These are phyloP conservation scores for Dryadomyces quercus-mongolicae DNA, from an alignment of 2,329 filamentous ascomycete species.

Conservation along the genomic window DNA sequence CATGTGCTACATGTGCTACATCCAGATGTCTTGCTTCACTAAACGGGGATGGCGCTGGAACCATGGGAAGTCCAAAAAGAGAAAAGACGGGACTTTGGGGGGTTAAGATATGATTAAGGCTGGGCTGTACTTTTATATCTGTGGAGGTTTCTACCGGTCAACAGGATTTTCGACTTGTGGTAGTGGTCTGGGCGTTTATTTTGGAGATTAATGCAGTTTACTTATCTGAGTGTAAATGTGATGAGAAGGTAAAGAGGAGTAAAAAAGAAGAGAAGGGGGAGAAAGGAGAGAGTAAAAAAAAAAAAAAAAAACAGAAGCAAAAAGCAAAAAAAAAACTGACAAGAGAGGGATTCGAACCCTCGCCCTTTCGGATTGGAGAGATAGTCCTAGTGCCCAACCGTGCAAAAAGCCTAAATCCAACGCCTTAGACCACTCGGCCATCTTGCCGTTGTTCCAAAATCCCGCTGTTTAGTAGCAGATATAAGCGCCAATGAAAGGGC, in stretches of 20 bases:
- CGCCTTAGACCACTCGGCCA: constrained; percentile 16
- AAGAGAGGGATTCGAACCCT: constrained; percentile 16
- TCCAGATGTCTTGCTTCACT: not conserved
- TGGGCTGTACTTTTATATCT: not conserved
- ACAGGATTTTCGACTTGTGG: not conserved
- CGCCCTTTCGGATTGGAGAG: constrained; percentile 15
- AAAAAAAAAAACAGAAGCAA: not conserved
- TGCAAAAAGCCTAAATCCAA: constrained; percentile 13
- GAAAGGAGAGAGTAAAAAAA: not conserved
- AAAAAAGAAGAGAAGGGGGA: not conserved
- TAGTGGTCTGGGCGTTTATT: not conserved
- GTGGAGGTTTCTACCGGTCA: not conserved
- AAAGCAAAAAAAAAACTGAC: constrained; percentile 5
- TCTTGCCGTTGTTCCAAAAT: constrained; percentile 9
- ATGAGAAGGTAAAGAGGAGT: not conserved
- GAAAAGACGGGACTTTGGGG: not conserved
- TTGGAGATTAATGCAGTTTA: not conserved
- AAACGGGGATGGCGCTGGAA: not conserved
- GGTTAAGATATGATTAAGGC: not conserved
- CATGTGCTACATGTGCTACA: not conserved
- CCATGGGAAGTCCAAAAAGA: not conserved
- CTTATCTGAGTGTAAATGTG: too few species aligned
- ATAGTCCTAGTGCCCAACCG: not conserved
- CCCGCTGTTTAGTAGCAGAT: not conserved
- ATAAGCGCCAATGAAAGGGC: not conserved